Evolutionary conservation across 768 basidiomycete genomes (phyloP).

Genomic region (Coprinellus micaceus): DNA sequence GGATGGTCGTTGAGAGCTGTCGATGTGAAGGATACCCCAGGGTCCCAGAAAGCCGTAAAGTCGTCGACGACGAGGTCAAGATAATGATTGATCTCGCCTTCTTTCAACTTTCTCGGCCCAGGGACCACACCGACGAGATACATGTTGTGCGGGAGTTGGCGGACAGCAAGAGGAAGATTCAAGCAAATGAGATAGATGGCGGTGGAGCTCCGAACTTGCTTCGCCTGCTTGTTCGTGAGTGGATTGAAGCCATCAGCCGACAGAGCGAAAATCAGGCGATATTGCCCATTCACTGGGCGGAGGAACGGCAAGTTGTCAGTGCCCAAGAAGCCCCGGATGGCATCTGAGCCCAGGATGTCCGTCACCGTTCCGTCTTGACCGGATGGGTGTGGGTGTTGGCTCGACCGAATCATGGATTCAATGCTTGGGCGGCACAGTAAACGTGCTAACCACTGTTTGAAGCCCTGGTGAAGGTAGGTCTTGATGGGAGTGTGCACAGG

Average conservation of each 20-base stretch:
- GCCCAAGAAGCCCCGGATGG: background rate
- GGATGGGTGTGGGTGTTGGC: background rate
- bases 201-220: slow-evolving; percentile 19
- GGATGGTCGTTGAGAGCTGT: slow-evolving; percentile 13
- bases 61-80: slow-evolving; percentile 33
- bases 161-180: slow-evolving; percentile 28
- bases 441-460: slow-evolving; percentile 18
- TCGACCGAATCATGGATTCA: slow-evolving; percentile 16
- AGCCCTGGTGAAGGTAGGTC: slow-evolving; percentile 19
- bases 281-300: slow-evolving; percentile 5
- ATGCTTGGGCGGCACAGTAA: slow-evolving; percentile 17
- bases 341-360: slow-evolving; percentile 12
- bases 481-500: too few relatives aligned
- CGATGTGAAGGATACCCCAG: slow-evolving; percentile 21
- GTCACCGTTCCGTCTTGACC: background rate
- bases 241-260: slow-evolving; percentile 33
- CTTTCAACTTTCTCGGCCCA: slow-evolving; percentile 31
- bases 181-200: slow-evolving; percentile 28
- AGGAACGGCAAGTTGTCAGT: slow-evolving; percentile 1
- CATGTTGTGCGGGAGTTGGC: slow-evolving; percentile 31
- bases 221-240: slow-evolving; percentile 20
- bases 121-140: slow-evolving; percentile 35
- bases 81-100: slow-evolving; percentile 31
- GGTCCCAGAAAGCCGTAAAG: slow-evolving; percentile 25
- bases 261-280: slow-evolving; percentile 21